Base-by-base conservation (phyloP, 768 basidiomycete genomes). In the Hericium coralloides region DNA sequence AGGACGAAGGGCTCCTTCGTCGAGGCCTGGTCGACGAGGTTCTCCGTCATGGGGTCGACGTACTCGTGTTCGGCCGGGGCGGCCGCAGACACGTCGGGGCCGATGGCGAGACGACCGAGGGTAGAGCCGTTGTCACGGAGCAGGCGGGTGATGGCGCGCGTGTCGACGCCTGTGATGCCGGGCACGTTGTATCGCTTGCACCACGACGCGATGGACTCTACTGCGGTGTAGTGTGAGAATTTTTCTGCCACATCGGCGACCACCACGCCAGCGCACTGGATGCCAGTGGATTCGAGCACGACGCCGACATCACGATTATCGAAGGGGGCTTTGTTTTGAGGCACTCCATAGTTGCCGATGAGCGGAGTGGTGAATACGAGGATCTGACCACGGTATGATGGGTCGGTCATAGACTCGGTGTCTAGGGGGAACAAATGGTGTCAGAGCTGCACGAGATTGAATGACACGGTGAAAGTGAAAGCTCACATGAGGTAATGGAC, bases 361-460 rank as follows among this genome's bases (percentile, higher is more conserved):
- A 99, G 83, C 10, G 97, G 97, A 0, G 95, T 89, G 47, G 97
- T 99, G 76, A 99, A 99, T 57, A 99, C 97, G 61, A 99, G 82
- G 67, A 99, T 95, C 72, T 99, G 97, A 52, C 92, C 89, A 37
- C 92, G 89, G 72, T 99, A 98, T 8, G 97, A 98, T 7, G 97
- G 97, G 70, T 99, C 97, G 38, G 97, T 99, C 97, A 99, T 98
- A 8, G 93, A 97, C 73, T 99, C 97, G 49, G 95, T 98, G 70
- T 99, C 94, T 95, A 67, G n/a, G 41, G 25, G 18, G 22, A 2
- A 37, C 53, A 23, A 53, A 52, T 49, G 58, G 60, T 58, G 59
- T 9, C 17, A 56, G 54, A 64, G 4, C 48, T 47, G 45, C 60
- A 56, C 55, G 54, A 20, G n/a, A 22, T 38, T 12, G 31, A 20